Percentiles rank a stretch among this genome's conserved stretches.
Evolutionary conservation across 352 stramenopile genomes (phyloP).

Genomic region (Globisporangium orthogonon): DNA sequence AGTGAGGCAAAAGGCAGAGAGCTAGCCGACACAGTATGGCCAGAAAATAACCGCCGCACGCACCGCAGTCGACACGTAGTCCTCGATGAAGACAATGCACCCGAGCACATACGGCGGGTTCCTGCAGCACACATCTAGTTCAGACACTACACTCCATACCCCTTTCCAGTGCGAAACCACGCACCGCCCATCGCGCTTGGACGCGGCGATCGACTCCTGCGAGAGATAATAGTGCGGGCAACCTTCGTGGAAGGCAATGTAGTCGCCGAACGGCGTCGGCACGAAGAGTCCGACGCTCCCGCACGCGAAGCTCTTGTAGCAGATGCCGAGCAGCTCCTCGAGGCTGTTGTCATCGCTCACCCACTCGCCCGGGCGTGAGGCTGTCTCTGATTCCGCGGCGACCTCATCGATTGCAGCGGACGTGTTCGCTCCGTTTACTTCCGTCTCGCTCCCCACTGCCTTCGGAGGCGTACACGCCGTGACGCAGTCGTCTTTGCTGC

Average conservation of each 20-base stretch:
- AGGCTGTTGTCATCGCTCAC: conserved; percentile 53
- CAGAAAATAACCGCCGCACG: background rate
- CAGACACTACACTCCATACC: background rate
- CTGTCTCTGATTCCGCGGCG: conserved; percentile 24
- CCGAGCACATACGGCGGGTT: conserved; percentile 77
- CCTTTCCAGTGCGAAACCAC: background rate
- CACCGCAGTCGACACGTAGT: conserved; percentile 56
- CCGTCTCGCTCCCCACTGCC: too few relatives aligned
- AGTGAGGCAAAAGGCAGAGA: background rate
- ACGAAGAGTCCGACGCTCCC: conserved; percentile 74
- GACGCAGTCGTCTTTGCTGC: conserved; percentile 16
- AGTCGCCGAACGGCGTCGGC: conserved; percentile 73
- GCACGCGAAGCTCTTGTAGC: conserved; percentile 74
- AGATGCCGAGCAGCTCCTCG: conserved; percentile 73
- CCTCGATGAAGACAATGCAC: conserved; percentile 79
- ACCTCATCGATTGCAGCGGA: background rate
- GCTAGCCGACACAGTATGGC: too few relatives aligned
- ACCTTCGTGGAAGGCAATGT: conserved; percentile 83
- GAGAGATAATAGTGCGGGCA: conserved; percentile 80
- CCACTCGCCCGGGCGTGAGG: conserved; percentile 36
- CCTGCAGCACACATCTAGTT: conserved; percentile 14
- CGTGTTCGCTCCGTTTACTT: too few relatives aligned
- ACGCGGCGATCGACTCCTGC: conserved; percentile 68
- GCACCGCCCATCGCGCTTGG: conserved; percentile 48
- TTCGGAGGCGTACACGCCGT: background rate